Conservation (phyloP, 2,329 filamentous ascomycete genomes). For the Aspergillus sojae region DNA sequence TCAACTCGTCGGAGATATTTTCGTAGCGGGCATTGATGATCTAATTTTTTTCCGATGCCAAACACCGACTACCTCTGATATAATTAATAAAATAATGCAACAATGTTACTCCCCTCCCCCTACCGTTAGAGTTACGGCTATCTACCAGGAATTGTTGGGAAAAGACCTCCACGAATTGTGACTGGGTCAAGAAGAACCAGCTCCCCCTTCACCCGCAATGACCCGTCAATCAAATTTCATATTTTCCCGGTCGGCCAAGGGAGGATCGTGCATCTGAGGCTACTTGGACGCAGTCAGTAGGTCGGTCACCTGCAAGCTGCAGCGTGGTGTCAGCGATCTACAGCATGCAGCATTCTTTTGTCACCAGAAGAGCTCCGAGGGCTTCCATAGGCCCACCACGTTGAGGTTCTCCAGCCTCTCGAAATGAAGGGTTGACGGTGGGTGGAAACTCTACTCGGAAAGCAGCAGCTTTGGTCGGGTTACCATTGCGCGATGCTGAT, state of each 20-base stretch:
- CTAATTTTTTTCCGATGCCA: not conserved
- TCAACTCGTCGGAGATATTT: not conserved
- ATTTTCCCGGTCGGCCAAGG: slow-evolving; percentile 11
- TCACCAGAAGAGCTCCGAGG: slow-evolving; percentile 13
- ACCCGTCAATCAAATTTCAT: slow-evolving; percentile 9
- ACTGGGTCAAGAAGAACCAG: not conserved
- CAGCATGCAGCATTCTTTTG: slow-evolving; percentile 14
- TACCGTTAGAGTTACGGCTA: not conserved
- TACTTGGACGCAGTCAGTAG: slow-evolving; percentile 16
- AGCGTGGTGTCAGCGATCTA: slow-evolving; percentile 19
- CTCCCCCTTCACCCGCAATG: slow-evolving; percentile 1
- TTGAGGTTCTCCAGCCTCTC: not conserved
- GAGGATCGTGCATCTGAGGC: slow-evolving; percentile 16
- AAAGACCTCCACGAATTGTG: slow-evolving; percentile 14
- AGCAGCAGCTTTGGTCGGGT: not conserved
- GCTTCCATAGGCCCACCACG: slow-evolving; percentile 6
- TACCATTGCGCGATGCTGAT: slow-evolving; percentile 1
- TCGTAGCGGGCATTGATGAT: not conserved
- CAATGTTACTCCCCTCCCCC: not conserved
- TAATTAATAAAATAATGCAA: not conserved
- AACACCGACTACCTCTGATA: too few relatives aligned
- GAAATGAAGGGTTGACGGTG: not conserved
- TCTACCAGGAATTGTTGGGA: slow-evolving; percentile 5
- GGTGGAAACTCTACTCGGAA: slow-evolving; percentile 5
- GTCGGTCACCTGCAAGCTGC: slow-evolving; percentile 20